Conservation (phyloP, 352 stramenopile species). For the Saprolegnia parasitica region DNA sequence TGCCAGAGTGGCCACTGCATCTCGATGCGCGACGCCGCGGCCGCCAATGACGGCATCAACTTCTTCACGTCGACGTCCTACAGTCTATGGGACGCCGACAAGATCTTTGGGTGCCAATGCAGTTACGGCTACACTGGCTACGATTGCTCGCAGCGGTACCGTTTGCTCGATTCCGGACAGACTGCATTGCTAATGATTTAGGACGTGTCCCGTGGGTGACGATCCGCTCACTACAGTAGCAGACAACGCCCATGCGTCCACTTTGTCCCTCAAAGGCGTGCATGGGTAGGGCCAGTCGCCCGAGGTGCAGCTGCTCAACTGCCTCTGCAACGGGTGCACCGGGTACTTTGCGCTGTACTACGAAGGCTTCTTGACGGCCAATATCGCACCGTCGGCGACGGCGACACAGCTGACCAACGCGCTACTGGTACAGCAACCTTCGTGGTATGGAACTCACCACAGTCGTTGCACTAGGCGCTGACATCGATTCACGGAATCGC, state of each 20-base stretch:
- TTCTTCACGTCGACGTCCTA: conserved; percentile 63
- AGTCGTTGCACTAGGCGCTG: conserved; percentile 26
- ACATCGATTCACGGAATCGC: conserved; percentile 51
- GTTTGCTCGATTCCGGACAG: not conserved
- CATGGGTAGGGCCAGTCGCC: conserved; percentile 26
- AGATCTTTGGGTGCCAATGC: conserved; percentile 73
- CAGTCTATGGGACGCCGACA: conserved; percentile 64
- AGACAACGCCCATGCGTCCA: not conserved
- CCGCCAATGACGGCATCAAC: conserved; percentile 56
- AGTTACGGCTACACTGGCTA: conserved; percentile 56
- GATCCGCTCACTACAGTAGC: conserved; percentile 43
- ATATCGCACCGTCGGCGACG: conserved; percentile 40
- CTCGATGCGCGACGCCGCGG: conserved; percentile 59
- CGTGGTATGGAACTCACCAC: not conserved
- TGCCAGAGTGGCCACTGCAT: conserved; percentile 65
- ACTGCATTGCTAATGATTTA: not conserved
- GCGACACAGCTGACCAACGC: conserved; percentile 39
- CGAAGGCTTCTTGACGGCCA: conserved; percentile 49
- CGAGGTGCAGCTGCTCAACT: conserved; percentile 53
- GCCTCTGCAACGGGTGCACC: conserved; percentile 47
- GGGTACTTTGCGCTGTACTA: conserved; percentile 63
- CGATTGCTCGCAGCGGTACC: conserved; percentile 52
- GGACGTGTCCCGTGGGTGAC: conserved; percentile 50
- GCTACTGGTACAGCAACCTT: conserved; percentile 39
- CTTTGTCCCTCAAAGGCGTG: conserved; percentile 24